These are phyloP conservation scores for Neocallimastix lanati DNA, from an alignment of 192 early-diverging fungal genomes.

Conservation along the genomic window DNA sequence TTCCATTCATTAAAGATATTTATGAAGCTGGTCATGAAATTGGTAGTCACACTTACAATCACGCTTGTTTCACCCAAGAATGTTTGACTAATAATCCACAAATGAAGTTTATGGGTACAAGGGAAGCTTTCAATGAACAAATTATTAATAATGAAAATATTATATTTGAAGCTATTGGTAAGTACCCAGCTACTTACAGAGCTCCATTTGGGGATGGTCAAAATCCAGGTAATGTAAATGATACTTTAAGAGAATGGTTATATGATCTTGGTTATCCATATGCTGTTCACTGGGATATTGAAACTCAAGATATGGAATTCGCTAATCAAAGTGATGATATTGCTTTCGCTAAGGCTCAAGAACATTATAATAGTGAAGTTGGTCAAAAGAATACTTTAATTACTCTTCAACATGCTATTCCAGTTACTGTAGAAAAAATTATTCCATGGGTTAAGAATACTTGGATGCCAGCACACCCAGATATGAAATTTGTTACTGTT, in stretches of 20 bases:
- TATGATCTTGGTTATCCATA: background rate
- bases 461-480: background rate
- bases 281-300: background rate
- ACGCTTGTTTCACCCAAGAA: background rate
- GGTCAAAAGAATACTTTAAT: background rate
- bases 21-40: background rate
- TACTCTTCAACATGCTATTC: background rate
- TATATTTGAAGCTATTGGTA: background rate
- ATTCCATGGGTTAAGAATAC: background rate
- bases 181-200: background rate
- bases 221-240: background rate
- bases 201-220: background rate
- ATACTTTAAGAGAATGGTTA: background rate
- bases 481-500: background rate
- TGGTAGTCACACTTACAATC: background rate
- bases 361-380: background rate
- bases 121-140: background rate
- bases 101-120: background rate
- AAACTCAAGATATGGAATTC: background rate
- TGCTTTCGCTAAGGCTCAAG: background rate
- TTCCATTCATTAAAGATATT: background rate
- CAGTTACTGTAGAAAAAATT: background rate
- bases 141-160: background rate
- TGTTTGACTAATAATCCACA: background rate
- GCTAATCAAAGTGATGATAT: background rate